Conservation (phyloP, 2,329 filamentous ascomycete genomes). For the Diaporthe destruens region DNA sequence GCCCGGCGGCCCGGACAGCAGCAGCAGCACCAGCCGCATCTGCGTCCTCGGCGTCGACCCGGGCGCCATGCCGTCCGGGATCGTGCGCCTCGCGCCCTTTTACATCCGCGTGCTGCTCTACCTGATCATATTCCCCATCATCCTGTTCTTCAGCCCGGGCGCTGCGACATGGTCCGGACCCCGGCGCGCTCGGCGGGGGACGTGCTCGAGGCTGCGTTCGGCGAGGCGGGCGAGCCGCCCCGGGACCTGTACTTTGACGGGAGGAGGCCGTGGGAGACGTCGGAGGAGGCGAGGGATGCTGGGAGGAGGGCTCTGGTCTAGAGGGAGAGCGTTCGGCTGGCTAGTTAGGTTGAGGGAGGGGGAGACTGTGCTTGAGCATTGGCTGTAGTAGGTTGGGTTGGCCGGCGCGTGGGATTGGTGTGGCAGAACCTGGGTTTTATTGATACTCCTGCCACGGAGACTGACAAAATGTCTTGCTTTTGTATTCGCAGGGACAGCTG, state of each 20-base stretch:
- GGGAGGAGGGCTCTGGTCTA: not conserved
- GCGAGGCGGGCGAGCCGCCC: not conserved
- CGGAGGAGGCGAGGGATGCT: not conserved
- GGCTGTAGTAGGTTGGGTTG: not conserved
- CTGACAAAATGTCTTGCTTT: too few relatives aligned
- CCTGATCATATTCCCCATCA: not conserved
- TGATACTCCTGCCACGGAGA: too few relatives aligned
- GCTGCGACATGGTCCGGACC: not conserved
- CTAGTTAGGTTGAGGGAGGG: not conserved
- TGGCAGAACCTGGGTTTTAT: too few relatives aligned
- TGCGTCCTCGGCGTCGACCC: slow-evolving; percentile 1
- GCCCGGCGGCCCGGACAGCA: not conserved
- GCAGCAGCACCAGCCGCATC: not conserved
- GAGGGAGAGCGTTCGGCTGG: not conserved
- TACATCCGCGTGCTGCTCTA: not conserved
- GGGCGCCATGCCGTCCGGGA: not conserved
- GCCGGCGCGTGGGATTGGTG: too few relatives aligned
- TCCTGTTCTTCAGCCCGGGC: not conserved
- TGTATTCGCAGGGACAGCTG: too few relatives aligned
- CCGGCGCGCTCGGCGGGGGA: not conserved
- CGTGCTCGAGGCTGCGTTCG: not conserved
- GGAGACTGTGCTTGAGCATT: not conserved
- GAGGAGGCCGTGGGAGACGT: not conserved
- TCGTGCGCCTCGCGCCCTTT: not conserved
- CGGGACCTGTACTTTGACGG: not conserved